phyloP scores from a whole-genome alignment of 495 filamentous ascomycete species.

The Penicillium paradoxum region DNA sequence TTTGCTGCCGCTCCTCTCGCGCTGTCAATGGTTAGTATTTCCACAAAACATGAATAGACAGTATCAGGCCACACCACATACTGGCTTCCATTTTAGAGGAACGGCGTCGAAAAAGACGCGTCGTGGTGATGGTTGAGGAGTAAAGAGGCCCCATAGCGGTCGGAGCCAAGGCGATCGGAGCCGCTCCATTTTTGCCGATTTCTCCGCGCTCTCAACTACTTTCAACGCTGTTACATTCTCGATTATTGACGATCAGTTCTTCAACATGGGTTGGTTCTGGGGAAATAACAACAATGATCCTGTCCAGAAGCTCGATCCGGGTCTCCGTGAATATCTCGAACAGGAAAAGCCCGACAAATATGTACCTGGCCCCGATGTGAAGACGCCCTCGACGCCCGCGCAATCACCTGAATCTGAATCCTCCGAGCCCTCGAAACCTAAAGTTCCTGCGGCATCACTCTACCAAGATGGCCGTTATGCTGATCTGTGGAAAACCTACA shows the following conservation, averaged over 20 bases:
- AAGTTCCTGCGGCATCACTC: constrained; percentile 54
- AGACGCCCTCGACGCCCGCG: constrained; percentile 16
- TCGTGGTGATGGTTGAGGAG: constrained; percentile 25
- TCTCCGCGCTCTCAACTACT: constrained; percentile 20
- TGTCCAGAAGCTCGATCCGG: constrained; percentile 76
- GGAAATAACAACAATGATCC: constrained; percentile 57
- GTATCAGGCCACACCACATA: constrained; percentile 16
- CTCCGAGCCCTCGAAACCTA: constrained; percentile 34
- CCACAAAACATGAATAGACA: background rate
- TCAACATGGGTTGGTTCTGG: constrained; percentile 67
- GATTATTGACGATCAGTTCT: background rate
- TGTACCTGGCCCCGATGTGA: constrained; percentile 36
- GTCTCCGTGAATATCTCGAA: constrained; percentile 76
- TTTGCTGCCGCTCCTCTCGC: constrained; percentile 51
- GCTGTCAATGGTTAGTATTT: constrained; percentile 31
- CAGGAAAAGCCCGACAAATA: constrained; percentile 78
- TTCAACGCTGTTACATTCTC: background rate
- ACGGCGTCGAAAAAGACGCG: constrained; percentile 36
- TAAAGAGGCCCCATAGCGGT: constrained; percentile 16
- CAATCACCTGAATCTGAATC: constrained; percentile 14
- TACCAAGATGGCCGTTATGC: constrained; percentile 86
- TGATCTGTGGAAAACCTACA: constrained; percentile 87
- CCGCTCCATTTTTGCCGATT: constrained; percentile 29
- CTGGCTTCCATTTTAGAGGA: constrained; percentile 40
- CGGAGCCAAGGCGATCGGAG: constrained; percentile 19